Conservation (phyloP, 2,329 filamentous ascomycete species). For the Cercospora zeina region DNA sequence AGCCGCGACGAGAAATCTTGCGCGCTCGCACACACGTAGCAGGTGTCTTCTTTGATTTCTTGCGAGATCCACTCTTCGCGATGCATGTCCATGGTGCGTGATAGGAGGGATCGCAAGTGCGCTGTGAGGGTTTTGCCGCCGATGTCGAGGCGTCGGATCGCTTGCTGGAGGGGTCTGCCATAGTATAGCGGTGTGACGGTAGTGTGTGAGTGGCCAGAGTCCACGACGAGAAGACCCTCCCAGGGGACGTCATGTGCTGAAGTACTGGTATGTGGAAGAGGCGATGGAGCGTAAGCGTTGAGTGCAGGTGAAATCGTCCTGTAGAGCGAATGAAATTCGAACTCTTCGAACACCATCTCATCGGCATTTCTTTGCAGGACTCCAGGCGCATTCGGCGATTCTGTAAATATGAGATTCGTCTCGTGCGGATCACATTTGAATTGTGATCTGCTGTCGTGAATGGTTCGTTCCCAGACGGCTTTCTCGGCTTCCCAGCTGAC, state of each 20-base stretch:
- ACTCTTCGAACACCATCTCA: slow-evolving; percentile 97
- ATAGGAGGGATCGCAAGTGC: slow-evolving; percentile 84
- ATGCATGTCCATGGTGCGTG: slow-evolving; percentile 92
- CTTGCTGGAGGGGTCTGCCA: slow-evolving; percentile 76
- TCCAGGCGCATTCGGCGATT: slow-evolving; percentile 80
- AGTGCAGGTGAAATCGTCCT: slow-evolving; percentile 47
- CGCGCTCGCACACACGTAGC: slow-evolving; percentile 60
- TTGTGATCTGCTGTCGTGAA: slow-evolving; percentile 61
- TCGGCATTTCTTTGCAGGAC: slow-evolving; percentile 86
- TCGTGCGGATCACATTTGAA: slow-evolving; percentile 69
- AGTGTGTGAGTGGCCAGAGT: slow-evolving; percentile 90
- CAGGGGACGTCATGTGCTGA: background rate
- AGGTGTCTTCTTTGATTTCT: slow-evolving; percentile 89
- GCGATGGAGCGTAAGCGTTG: slow-evolving; percentile 35
- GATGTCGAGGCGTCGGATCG: slow-evolving; percentile 80
- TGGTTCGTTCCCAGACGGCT: slow-evolving; percentile 90
- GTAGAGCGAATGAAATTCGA: slow-evolving; percentile 84
- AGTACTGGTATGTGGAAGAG: slow-evolving; percentile 44
- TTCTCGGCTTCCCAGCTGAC: slow-evolving; percentile 97
- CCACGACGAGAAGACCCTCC: slow-evolving; percentile 74
- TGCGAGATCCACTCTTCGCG: slow-evolving; percentile 93
- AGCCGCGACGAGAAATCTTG: slow-evolving; percentile 67
- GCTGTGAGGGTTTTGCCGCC: slow-evolving; percentile 94
- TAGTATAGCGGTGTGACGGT: slow-evolving; percentile 83
- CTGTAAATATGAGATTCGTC: slow-evolving; percentile 80